phyloP scores from a whole-genome alignment of 1,284 basidiomycete genomes.

The Cryptococcus sp. region DNA sequence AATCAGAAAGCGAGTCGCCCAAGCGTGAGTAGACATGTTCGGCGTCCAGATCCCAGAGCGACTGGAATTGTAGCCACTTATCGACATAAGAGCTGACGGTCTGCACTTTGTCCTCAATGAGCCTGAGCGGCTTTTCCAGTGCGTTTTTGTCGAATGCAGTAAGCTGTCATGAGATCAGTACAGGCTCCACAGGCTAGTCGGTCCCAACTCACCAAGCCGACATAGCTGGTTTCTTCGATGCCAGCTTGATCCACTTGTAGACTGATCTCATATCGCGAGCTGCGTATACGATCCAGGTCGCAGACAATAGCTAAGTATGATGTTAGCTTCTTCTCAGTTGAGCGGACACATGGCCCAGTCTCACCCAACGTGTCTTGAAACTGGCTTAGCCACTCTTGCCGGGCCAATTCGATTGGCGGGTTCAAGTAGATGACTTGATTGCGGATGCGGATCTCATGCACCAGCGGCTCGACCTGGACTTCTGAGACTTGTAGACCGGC shows the following conservation, averaged over 20 bases:
- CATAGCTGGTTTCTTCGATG: constrained; percentile 72
- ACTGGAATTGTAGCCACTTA: constrained; percentile 99
- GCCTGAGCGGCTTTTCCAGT: constrained; percentile 76
- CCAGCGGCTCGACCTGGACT: constrained; percentile 67
- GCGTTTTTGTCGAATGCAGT: constrained; percentile 72
- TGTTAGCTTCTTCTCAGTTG: background rate
- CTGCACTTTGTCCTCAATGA: constrained; percentile 82
- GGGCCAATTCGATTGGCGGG: constrained; percentile 92
- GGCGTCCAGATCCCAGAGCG: constrained; percentile 95
- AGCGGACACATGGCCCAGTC: constrained; percentile 17
- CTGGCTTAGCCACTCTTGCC: constrained; percentile 86
- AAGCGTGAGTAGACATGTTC: constrained; percentile 90
- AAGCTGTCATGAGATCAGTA: constrained; percentile 58
- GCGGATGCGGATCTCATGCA: constrained; percentile 95
- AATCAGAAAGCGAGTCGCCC: constrained; percentile 86
- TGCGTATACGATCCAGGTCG: constrained; percentile 81
- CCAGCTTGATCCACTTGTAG: constrained; percentile 72
- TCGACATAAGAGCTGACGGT: constrained; percentile 80
- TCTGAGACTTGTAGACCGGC: constrained; percentile 7
- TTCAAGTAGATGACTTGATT: constrained; percentile 99
- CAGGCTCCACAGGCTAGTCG: background rate
- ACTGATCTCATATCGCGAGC: constrained; percentile 93
- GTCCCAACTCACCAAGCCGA: constrained; percentile 65
- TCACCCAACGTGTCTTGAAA: constrained; percentile 85
- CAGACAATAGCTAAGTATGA: constrained; percentile 66